phyloP scores from a whole-genome alignment of 129 eudicot species.

The Kitagawia praeruptora region DNA sequence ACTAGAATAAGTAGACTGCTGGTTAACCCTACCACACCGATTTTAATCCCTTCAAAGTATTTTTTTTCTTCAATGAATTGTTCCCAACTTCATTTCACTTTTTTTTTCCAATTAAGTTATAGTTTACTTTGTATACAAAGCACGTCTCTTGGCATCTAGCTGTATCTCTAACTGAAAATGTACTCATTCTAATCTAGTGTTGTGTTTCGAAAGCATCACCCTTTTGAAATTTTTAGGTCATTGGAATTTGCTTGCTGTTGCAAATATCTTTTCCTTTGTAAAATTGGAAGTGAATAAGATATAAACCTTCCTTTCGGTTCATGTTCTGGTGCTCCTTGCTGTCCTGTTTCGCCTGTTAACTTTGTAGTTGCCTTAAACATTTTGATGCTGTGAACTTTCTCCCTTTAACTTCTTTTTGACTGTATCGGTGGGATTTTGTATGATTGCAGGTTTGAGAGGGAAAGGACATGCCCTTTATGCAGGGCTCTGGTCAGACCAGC shows the following conservation, averaged over 20 bases:
- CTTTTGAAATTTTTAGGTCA: not conserved
- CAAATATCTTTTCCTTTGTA: not conserved
- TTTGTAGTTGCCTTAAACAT: not conserved
- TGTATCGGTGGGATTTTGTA: not conserved
- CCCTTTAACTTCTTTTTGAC: not conserved
- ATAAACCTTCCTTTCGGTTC: not conserved
- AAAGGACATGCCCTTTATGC: constrained; percentile 50
- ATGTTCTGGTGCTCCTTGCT: not conserved
- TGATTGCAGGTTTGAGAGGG: constrained; percentile 42
- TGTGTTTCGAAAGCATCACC: not conserved
- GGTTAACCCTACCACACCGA: too few relatives aligned
- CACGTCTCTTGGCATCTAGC: not conserved
- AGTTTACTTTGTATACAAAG: not conserved
- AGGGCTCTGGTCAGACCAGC: constrained; percentile 47
- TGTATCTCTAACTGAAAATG: not conserved
- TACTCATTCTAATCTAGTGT: not conserved
- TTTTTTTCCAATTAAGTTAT: not conserved
- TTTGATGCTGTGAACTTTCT: not conserved
- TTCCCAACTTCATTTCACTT: not conserved
- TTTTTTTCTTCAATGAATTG: not conserved
- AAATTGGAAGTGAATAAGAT: not conserved
- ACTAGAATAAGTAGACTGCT: not conserved
- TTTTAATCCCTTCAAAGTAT: not conserved
- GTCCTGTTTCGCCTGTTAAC: not conserved
- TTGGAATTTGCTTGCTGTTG: not conserved